Percentiles rank a stretch among this genome's conserved stretches.
These are phyloP conservation scores for Pyropia haitanensis DNA, from an alignment of 23 red algal genomes.

Conservation along the genomic window DNA sequence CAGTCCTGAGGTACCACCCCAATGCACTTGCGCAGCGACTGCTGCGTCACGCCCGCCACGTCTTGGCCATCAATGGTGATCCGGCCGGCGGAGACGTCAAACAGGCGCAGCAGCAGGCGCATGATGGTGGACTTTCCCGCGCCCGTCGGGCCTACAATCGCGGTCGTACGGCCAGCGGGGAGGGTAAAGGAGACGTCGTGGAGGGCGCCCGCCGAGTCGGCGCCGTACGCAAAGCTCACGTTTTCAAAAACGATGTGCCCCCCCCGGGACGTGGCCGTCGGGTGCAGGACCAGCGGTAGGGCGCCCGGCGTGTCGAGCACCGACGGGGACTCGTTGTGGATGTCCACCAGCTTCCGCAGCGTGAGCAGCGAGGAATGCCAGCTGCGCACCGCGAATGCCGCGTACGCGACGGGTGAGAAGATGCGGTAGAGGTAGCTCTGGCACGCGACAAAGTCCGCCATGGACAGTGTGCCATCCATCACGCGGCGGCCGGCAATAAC, in stretches of 20 bases:
- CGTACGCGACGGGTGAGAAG: too few species aligned
- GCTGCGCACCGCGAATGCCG: too few species aligned
- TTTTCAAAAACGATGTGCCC: conserved; percentile 66
- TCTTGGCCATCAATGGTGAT: conserved; percentile 67
- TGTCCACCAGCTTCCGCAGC: too few species aligned
- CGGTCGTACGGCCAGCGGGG: conserved; percentile 53
- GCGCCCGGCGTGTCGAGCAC: too few species aligned
- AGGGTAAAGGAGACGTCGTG: conserved; percentile 64
- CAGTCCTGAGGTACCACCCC: conserved; percentile 79
- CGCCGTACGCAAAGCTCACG: conserved; percentile 60
- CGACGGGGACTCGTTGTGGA: too few species aligned
- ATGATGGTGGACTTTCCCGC: conserved; percentile 75
- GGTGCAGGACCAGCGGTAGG: too few species aligned
- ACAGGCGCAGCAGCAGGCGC: conserved; percentile 66
- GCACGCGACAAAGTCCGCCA: too few species aligned
- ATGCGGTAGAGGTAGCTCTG: too few species aligned
- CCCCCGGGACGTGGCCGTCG: not conserved
- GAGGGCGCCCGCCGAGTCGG: conserved; percentile 1
- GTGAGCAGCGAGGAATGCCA: too few species aligned
- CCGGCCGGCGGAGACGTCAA: conserved; percentile 55
- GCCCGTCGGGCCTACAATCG: conserved; percentile 76
- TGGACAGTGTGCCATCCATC: too few species aligned
- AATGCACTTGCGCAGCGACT: conserved; percentile 48
- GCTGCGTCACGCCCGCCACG: conserved; percentile 46
- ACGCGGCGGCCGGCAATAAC: too few species aligned